These are phyloP conservation scores for Astraeus odoratus DNA, from an alignment of 768 basidiomycete genomes.

Conservation along the genomic window DNA sequence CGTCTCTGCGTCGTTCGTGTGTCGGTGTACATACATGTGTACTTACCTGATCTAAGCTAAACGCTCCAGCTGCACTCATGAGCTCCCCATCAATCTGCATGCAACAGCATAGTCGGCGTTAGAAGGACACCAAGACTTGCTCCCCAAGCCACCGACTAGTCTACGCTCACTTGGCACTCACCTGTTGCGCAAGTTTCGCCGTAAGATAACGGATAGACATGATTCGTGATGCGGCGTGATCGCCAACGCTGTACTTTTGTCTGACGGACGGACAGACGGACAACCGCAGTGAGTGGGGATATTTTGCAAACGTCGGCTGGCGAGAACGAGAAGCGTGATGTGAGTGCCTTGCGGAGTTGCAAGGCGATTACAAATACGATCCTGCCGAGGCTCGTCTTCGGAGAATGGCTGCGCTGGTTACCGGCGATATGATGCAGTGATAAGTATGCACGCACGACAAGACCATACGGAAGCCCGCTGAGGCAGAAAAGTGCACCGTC, in stretches of 20 bases:
- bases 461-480: too few relatives aligned
- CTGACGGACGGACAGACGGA: too few relatives aligned
- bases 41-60: slow-evolving; percentile 85
- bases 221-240: too few relatives aligned
- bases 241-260: too few relatives aligned
- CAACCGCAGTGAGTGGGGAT: not conserved
- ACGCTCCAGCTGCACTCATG: slow-evolving; percentile 83
- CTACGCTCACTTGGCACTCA: slow-evolving; percentile 21
- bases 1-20: not conserved
- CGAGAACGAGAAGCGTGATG: not conserved
- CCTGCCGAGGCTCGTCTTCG: too few relatives aligned
- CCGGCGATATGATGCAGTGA: too few relatives aligned
- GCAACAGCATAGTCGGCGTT: not conserved
- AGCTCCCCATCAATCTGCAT: slow-evolving; percentile 90
- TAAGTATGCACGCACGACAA: too few relatives aligned
- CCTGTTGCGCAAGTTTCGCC: slow-evolving; percentile 73
- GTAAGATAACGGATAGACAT: slow-evolving; percentile 53
- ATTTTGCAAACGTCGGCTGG: not conserved
- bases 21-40: not conserved
- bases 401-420: too few relatives aligned
- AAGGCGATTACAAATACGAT: too few relatives aligned
- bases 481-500: too few relatives aligned
- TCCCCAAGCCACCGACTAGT: too few relatives aligned
- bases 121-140: slow-evolving; percentile 5
- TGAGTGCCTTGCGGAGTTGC: too few relatives aligned